phyloP scores from a whole-genome alignment of 495 filamentous ascomycete genomes.

The Hyaloscypha finlandica region DNA sequence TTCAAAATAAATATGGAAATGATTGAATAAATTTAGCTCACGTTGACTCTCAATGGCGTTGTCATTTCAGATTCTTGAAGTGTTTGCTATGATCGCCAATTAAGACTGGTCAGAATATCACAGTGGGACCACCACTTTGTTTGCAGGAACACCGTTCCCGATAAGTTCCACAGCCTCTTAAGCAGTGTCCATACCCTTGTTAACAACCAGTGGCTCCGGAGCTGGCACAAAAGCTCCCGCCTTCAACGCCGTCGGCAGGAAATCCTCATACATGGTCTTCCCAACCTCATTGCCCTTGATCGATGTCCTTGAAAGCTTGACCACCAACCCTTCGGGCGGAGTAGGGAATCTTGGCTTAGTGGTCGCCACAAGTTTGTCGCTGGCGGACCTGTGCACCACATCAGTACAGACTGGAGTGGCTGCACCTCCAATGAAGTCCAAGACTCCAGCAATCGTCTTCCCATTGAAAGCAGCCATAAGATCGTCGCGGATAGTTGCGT shows the following conservation, averaged over 20 bases:
- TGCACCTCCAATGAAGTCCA: conserved; percentile 3
- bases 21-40: no score
- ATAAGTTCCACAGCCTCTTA: conserved; percentile 28
- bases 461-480: conserved; percentile 35
- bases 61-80: no score
- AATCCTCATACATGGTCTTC: conserved; percentile 19
- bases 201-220: conserved; percentile 26
- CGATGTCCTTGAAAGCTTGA: neutral
- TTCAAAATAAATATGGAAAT: no score
- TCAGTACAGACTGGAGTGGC: neutral
- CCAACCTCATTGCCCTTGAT: conserved; percentile 14
- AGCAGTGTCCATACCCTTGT: conserved; percentile 42
- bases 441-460: conserved; percentile 14
- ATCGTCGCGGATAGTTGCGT: conserved; percentile 11
- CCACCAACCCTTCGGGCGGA: conserved; percentile 8
- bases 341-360: neutral
- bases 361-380: conserved; percentile 12
- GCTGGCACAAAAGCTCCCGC: conserved; percentile 13
- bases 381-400: neutral
- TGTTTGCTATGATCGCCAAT: no score
- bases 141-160: no score
- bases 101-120: no score
- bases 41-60: no score
- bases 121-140: no score
- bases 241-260: conserved; percentile 19